Evolutionary conservation across 1,284 basidiomycete genomes (phyloP).

Genomic region (Ganoderma multipileum): DNA sequence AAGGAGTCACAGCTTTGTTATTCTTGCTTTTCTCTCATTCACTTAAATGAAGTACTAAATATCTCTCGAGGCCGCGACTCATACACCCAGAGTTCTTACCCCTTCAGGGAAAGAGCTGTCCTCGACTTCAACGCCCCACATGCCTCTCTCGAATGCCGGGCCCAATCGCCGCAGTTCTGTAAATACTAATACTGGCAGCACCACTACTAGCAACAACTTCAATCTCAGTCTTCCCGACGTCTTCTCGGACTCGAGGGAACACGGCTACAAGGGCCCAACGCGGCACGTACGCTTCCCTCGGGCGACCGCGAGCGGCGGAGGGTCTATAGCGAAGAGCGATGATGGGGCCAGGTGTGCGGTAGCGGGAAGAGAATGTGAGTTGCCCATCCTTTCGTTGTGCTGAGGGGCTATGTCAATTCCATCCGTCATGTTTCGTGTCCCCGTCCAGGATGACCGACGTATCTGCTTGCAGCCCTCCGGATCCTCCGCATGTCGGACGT

Average conservation of each 20-base stretch:
- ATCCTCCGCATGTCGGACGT: constrained; percentile 64
- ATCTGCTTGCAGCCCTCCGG: constrained; percentile 58
- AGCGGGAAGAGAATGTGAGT: constrained; percentile 76
- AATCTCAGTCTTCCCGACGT: constrained; percentile 36
- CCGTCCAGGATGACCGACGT: neutral
- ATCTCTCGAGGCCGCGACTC: neutral
- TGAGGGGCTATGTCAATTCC: neutral
- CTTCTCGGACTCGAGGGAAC: constrained; percentile 52
- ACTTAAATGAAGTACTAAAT: neutral
- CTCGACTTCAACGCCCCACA: neutral
- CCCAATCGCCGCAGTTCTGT: constrained; percentile 24
- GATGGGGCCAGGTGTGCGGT: constrained; percentile 73
- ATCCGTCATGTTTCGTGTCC: constrained; percentile 9
- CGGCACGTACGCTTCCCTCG: constrained; percentile 64
- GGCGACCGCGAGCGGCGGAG: constrained; percentile 64
- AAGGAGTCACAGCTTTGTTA: too few relatives aligned
- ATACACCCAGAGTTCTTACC: too few relatives aligned
- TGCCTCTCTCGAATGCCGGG: constrained; percentile 16
- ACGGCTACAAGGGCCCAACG: constrained; percentile 51
- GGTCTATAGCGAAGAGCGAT: constrained; percentile 68
- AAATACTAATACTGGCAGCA: neutral
- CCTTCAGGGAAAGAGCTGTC: neutral
- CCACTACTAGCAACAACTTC: constrained; percentile 15
- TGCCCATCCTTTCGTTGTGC: neutral
- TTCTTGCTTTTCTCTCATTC: too few relatives aligned